Percentiles rank a stretch among this genome's conserved stretches.
Evolutionary conservation across 352 stramenopile genomes (phyloP).

Genomic region (Pythium brachiatum): DNA sequence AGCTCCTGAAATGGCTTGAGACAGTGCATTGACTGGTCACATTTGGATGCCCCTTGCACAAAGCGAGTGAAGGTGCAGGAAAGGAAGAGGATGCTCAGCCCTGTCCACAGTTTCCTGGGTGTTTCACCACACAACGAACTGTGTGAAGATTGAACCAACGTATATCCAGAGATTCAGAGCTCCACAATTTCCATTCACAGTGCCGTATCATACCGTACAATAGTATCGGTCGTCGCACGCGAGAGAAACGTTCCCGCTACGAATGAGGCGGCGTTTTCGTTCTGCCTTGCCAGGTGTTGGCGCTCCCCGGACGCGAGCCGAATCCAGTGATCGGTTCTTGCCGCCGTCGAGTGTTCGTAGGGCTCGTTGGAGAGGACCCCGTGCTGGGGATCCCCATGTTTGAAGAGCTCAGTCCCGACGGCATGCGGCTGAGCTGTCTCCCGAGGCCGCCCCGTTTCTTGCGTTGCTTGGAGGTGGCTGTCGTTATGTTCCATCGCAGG

Average conservation of each 20-base stretch:
- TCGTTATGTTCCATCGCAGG: constrained; percentile 3
- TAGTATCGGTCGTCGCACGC: not conserved
- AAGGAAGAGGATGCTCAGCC: not conserved
- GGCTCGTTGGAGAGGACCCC: not conserved
- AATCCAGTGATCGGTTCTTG: not conserved
- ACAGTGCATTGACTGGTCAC: not conserved
- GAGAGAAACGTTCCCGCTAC: not conserved
- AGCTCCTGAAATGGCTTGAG: not conserved
- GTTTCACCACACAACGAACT: no score
- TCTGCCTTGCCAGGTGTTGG: not conserved
- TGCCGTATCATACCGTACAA: no score
- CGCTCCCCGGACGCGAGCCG: not conserved
- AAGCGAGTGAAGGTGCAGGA: not conserved
- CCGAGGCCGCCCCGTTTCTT: not conserved
- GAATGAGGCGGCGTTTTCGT: not conserved
- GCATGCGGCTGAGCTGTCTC: constrained; percentile 3
- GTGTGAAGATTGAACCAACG: no score
- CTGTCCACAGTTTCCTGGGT: no score
- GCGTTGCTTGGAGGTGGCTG: not conserved
- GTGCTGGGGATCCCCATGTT: not conserved
- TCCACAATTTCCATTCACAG: no score
- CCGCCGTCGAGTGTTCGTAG: constrained; percentile 1
- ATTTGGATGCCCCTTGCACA: not conserved
- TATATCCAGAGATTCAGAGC: no score
- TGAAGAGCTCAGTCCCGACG: not conserved